phyloP scores from a whole-genome alignment of 257 asterid genomes.

The Cordia subcordata region DNA sequence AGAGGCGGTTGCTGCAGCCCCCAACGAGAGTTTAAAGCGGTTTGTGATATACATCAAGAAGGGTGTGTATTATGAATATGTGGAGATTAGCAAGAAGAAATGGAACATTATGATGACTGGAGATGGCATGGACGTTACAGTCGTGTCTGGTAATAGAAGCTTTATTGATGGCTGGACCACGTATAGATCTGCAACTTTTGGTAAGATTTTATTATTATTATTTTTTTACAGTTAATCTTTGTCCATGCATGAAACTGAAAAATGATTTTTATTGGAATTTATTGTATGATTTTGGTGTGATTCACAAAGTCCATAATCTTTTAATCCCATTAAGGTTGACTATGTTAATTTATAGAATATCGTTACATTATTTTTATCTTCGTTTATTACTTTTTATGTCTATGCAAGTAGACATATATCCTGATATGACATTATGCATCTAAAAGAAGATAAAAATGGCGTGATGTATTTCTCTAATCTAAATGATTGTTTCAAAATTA shows the following conservation, averaged over 20 bases:
- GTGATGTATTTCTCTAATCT: too few species aligned
- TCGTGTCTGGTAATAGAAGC: slow-evolving; percentile 54
- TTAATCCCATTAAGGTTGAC: not conserved
- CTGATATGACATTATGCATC: too few species aligned
- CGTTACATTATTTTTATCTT: too few species aligned
- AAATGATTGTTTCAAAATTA: too few species aligned
- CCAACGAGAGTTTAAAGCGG: slow-evolving; percentile 33
- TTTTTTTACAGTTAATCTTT: too few species aligned
- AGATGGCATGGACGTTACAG: slow-evolving; percentile 58
- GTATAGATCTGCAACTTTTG: slow-evolving; percentile 62
- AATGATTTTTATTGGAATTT: not conserved
- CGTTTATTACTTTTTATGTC: too few species aligned
- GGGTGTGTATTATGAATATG: slow-evolving; percentile 52
- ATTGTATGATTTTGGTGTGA: not conserved
- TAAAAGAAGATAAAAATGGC: too few species aligned
- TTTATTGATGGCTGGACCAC: slow-evolving; percentile 62
- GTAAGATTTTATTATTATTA: slow-evolving; percentile 25
- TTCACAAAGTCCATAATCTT: too few species aligned
- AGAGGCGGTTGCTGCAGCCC: slow-evolving; percentile 46
- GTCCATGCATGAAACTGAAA: too few species aligned
- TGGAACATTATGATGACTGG: slow-evolving; percentile 63
- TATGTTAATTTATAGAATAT: too few species aligned
- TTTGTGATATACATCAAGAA: slow-evolving; percentile 46
- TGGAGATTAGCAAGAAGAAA: slow-evolving; percentile 56
- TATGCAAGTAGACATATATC: too few species aligned